These are phyloP conservation scores for Gynostemma pentaphyllum DNA, from an alignment of 306 rosid species.

Conservation along the genomic window DNA sequence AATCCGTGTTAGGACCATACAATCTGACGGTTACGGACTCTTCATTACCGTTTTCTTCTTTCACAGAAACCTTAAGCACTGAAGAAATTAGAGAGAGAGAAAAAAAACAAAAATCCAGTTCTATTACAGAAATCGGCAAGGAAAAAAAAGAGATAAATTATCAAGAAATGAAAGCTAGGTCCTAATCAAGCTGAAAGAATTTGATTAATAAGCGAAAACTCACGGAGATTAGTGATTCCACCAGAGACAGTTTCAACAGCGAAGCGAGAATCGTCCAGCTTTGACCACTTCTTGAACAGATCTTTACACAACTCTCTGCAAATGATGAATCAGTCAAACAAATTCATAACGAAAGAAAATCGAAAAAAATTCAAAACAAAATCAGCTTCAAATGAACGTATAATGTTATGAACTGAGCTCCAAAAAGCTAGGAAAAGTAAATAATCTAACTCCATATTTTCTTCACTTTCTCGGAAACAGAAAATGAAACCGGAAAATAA, in stretches of 20 bases:
- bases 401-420: background rate
- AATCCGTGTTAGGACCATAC: slow-evolving; percentile 86
- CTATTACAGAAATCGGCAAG: background rate
- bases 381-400: background rate
- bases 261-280: slow-evolving; percentile 55
- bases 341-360: background rate
- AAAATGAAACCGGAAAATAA: background rate
- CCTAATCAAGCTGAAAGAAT: background rate
- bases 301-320: slow-evolving; percentile 73
- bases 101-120: background rate
- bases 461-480: background rate
- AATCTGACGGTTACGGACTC: slow-evolving; percentile 50
- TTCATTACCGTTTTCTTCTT: slow-evolving; percentile 35
- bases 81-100: slow-evolving; percentile 8
- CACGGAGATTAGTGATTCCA: slow-evolving; percentile 89
- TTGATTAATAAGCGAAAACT: slow-evolving; percentile 18
- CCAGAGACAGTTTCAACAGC: slow-evolving; percentile 65
- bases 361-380: background rate
- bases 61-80: slow-evolving; percentile 72
- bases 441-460: background rate
- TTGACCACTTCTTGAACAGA: slow-evolving; percentile 67
- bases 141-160: slow-evolving; percentile 8
- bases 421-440: background rate
- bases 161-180: background rate
- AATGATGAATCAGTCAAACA: background rate